Evolutionary conservation across 1,284 basidiomycete genomes (phyloP).

Genomic region (Coniferiporia sulphurascens): DNA sequence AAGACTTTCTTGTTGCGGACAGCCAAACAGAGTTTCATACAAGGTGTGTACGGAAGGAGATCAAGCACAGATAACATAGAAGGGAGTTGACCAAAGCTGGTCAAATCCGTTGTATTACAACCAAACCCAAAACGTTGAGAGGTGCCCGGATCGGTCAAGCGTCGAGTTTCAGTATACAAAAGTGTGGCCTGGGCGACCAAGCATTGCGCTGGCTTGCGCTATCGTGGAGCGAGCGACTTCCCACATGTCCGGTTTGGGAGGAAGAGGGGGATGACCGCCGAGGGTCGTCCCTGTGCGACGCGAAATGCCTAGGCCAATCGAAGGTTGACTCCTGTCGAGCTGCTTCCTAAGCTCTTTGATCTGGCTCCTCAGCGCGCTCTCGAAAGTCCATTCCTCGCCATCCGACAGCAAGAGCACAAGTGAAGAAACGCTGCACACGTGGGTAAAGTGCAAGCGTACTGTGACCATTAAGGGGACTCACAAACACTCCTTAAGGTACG

Average conservation of each 20-base stretch:
- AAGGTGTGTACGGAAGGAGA: too few species aligned
- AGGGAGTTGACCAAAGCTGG: too few species aligned
- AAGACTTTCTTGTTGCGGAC: too few species aligned
- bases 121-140: neutral
- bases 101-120: neutral
- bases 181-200: neutral
- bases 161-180: neutral
- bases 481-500: slow-evolving; percentile 83
- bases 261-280: slow-evolving; percentile 2
- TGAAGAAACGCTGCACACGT: slow-evolving; percentile 47
- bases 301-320: neutral
- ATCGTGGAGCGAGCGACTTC: slow-evolving; percentile 11
- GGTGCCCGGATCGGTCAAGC: neutral
- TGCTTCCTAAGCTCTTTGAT: slow-evolving; percentile 58
- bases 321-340: slow-evolving; percentile 37
- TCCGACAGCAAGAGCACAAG: slow-evolving; percentile 52
- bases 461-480: slow-evolving; percentile 34
- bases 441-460: neutral
- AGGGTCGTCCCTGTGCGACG: neutral
- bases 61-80: too few species aligned
- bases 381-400: slow-evolving; percentile 46
- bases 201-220: neutral
- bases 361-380: slow-evolving; percentile 44
- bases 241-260: slow-evolving; percentile 24
- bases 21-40: too few species aligned